These are phyloP conservation scores for Fraxinus sp. DNA, from an alignment of 305 asterid genomes.

Conservation along the genomic window DNA sequence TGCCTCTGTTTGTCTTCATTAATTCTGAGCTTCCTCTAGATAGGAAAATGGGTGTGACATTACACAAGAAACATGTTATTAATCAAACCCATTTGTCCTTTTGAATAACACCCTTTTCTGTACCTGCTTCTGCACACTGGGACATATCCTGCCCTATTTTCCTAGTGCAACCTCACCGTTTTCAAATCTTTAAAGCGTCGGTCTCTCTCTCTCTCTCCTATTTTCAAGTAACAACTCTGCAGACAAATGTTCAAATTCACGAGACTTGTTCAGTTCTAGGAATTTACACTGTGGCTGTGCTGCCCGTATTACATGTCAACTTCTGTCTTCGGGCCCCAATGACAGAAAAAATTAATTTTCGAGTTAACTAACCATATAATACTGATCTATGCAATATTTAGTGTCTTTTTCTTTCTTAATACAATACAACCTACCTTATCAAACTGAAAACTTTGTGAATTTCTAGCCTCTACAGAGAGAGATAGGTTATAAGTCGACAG, in stretches of 20 bases:
- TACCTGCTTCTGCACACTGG: slow-evolving; percentile 14
- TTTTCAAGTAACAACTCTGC: neutral
- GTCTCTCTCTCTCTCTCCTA: neutral
- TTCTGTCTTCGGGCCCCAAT: neutral
- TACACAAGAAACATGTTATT: neutral
- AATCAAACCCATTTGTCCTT: neutral
- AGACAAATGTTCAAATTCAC: neutral
- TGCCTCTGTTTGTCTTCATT: neutral
- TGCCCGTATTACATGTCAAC: neutral
- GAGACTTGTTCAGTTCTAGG: neutral
- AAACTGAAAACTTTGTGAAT: neutral
- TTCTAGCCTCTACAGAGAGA: neutral
- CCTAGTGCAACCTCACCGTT: neutral
- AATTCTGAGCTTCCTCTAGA: neutral
- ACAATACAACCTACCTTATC: neutral
- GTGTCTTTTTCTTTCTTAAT: neutral
- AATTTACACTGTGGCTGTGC: neutral
- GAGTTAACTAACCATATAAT: neutral
- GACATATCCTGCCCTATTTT: neutral
- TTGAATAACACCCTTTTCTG: slow-evolving; percentile 20
- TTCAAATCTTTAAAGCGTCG: neutral
- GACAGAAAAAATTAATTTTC: neutral
- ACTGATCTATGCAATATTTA: neutral
- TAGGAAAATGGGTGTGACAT: slow-evolving; percentile 22
- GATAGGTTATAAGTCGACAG: neutral